Conservation (phyloP, 768 basidiomycete species). For the Epithele typhae region DNA sequence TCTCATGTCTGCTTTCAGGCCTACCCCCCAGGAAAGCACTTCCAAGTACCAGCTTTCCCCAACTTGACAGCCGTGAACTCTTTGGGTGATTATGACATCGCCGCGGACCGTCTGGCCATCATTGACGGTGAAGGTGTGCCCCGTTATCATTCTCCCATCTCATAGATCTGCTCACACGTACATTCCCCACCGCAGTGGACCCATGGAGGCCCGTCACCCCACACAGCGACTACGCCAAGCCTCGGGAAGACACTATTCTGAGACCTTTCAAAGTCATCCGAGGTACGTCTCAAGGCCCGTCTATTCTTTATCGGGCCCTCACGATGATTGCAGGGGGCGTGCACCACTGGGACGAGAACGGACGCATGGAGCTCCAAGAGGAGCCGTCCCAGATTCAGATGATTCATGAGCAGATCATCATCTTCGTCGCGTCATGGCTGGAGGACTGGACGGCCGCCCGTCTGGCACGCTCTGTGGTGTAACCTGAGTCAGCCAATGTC, state of each 20-base stretch:
- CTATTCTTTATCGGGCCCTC: neutral
- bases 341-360: conserved; percentile 79
- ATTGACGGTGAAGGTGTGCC: conserved; percentile 75
- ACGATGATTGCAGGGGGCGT: conserved; percentile 48
- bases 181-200: conserved; percentile 58
- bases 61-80: conserved; percentile 80
- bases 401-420: conserved; percentile 78
- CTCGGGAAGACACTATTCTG: conserved; percentile 65
- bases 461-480: no score
- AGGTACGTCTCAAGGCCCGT: conserved; percentile 40
- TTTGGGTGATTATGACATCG: conserved; percentile 81
- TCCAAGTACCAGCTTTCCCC: conserved; percentile 66
- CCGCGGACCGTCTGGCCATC: conserved; percentile 77
- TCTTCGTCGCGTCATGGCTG: conserved; percentile 77
- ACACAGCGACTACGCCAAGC: conserved; percentile 67
- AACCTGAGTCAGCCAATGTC: no score
- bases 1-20: conserved; percentile 40
- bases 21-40: conserved; percentile 72
- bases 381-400: conserved; percentile 78
- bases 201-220: conserved; percentile 89
- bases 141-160: neutral
- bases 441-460: conserved; percentile 32
- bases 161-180: neutral
- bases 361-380: conserved; percentile 48
- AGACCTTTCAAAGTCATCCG: conserved; percentile 87